Evolutionary conservation across 768 basidiomycete genomes (phyloP).

Genomic region (Boletus rubroflammeus): DNA sequence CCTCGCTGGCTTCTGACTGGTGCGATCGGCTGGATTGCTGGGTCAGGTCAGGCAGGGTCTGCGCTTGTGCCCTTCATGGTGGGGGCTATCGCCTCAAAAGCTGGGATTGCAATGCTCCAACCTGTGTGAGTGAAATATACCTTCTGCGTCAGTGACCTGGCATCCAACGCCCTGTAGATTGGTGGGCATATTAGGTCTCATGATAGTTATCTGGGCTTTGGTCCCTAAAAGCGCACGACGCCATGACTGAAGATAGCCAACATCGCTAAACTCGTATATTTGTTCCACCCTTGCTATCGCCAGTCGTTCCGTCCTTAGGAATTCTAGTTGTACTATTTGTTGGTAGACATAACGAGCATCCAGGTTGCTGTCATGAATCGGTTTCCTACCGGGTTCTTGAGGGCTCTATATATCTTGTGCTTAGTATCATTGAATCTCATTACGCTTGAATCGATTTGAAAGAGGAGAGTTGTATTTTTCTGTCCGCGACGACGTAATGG

Average conservation of each 20-base stretch:
- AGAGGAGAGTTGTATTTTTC: not conserved
- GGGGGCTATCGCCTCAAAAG: conserved; percentile 39
- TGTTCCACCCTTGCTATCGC: not conserved
- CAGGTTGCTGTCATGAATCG: not conserved
- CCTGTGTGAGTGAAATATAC: conserved; percentile 41
- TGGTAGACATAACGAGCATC: not conserved
- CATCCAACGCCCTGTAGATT: conserved; percentile 5
- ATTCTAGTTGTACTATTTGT: not conserved
- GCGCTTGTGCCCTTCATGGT: conserved; percentile 51
- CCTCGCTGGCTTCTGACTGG: conserved; percentile 35
- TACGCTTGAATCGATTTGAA: not conserved
- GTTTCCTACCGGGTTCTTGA: not conserved
- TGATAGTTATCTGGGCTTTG: conserved; percentile 38
- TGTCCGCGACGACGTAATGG: not conserved
- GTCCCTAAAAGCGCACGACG: conserved; percentile 28
- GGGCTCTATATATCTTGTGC: not conserved
- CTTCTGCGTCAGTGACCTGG: not conserved
- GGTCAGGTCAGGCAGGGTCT: conserved; percentile 48
- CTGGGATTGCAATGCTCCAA: conserved; percentile 44
- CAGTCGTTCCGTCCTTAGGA: not conserved
- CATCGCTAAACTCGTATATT: not conserved
- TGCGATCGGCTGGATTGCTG: conserved; percentile 50
- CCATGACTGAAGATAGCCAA: conserved; percentile 1
- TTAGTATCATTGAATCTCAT: not conserved
- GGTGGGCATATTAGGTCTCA: conserved; percentile 38